A percentile compares a stretch with the other conserved stretches of the same genome.
These are phyloP conservation scores for Neurospora sp. DNA, from an alignment of 2,329 filamentous ascomycete genomes.

Conservation along the genomic window DNA sequence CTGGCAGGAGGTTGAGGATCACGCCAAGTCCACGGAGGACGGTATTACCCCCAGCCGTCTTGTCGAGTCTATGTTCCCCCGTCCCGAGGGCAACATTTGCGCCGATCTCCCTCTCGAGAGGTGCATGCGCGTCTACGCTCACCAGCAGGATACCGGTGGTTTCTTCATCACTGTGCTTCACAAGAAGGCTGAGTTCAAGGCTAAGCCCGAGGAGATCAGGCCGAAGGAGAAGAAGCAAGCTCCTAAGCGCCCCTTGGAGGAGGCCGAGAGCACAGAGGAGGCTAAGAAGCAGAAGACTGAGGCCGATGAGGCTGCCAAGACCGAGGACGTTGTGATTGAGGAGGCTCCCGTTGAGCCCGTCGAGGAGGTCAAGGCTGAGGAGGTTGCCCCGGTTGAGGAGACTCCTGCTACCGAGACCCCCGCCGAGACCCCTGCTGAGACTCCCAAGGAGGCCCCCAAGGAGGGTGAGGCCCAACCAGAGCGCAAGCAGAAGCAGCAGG, in stretches of 20 bases:
- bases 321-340: conserved; percentile 8
- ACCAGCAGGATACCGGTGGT: conserved; percentile 89
- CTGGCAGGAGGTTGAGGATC: conserved; percentile 72
- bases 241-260: conserved; percentile 26
- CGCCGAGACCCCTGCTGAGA: conserved; percentile 6
- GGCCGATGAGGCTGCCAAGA: conserved; percentile 5
- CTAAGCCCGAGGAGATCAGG: conserved; percentile 56
- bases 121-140: conserved; percentile 90
- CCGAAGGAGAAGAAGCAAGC: conserved; percentile 25
- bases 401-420: conserved; percentile 7
- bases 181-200: conserved; percentile 80
- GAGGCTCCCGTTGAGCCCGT: conserved; percentile 2
- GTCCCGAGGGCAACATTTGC: conserved; percentile 40
- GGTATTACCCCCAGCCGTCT: conserved; percentile 57
- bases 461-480: conserved; percentile 28
- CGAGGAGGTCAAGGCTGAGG: conserved; percentile 4
- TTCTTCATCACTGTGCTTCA: conserved; percentile 97
- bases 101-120: conserved; percentile 69
- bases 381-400: conserved; percentile 2
- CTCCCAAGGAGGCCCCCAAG: conserved; percentile 9
- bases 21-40: conserved; percentile 49
- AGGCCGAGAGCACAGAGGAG: conserved; percentile 23
- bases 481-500: conserved; percentile 34
- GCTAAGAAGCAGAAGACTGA: conserved; percentile 35
- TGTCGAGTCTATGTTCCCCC: conserved; percentile 75